Conservation (phyloP, 805 yeast species). For the Hanseniaspora pseudoguilliermondii region DNA sequence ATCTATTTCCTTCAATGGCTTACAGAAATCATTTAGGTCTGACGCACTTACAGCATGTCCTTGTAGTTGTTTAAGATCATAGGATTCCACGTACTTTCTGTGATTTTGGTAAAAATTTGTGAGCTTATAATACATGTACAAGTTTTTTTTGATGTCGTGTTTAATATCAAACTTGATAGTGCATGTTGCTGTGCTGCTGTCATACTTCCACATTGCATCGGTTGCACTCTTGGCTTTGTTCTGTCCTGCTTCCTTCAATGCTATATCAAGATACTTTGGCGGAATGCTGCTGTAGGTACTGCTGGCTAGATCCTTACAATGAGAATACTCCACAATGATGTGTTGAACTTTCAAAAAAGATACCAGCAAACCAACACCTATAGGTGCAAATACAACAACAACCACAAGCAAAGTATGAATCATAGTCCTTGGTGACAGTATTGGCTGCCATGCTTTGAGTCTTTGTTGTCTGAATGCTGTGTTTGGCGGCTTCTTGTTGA, state of each 20-base stretch:
- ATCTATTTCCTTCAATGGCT: conserved; percentile 25
- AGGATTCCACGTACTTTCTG: conserved; percentile 80
- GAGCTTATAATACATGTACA: conserved; percentile 69
- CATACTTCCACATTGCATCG: conserved; percentile 54
- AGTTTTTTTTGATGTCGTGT: conserved; percentile 51
- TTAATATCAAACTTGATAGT: conserved; percentile 62
- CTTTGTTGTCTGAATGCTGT: conserved; percentile 71
- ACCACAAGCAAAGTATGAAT: conserved; percentile 66
- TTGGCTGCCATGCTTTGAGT: conserved; percentile 62
- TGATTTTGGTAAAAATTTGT: conserved; percentile 92
- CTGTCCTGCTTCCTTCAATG: conserved; percentile 36
- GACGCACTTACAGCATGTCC: conserved; percentile 54
- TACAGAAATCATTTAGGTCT: conserved; percentile 35
- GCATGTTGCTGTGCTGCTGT: conserved; percentile 39
- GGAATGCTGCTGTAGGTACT: conserved; percentile 43
- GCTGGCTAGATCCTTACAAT: conserved; percentile 46
- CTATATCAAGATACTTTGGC: conserved; percentile 40
- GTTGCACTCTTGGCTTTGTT: conserved; percentile 13
- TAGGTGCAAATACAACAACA: conserved; percentile 74
- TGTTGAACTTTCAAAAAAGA: conserved; percentile 74
- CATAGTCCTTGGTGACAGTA: conserved; percentile 81
- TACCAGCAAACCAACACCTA: conserved; percentile 72
- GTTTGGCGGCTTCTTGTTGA: conserved; percentile 46
- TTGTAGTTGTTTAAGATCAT: conserved; percentile 64
- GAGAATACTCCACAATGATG: conserved; percentile 59